These are phyloP conservation scores for Phycomyces blakesleeanus DNA, from an alignment of 192 early-diverging fungal species.

Conservation along the genomic window DNA sequence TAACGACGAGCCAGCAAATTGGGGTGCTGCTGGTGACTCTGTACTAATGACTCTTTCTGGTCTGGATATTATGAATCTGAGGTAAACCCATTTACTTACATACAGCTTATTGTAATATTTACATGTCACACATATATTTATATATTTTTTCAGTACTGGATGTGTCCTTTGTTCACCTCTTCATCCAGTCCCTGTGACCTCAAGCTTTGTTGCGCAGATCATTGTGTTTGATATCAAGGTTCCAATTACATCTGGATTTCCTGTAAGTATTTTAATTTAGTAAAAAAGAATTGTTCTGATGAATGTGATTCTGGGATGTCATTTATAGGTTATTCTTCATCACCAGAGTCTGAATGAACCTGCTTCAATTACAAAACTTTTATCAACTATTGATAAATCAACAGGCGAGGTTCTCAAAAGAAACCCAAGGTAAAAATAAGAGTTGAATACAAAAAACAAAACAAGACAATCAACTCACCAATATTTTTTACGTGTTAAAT, in stretches of 20 bases:
- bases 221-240: slow-evolving; percentile 91
- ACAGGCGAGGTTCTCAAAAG: slow-evolving; percentile 84
- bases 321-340: slow-evolving; percentile 70
- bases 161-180: slow-evolving; percentile 76
- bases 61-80: slow-evolving; percentile 70
- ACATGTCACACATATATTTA: neutral
- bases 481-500: no score
- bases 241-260: slow-evolving; percentile 90
- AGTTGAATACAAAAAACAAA: neutral
- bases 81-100: slow-evolving; percentile 25
- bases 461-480: neutral
- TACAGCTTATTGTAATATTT: no score
- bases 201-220: slow-evolving; percentile 77
- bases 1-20: slow-evolving; percentile 65
- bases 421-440: slow-evolving; percentile 59
- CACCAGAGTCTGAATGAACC: slow-evolving; percentile 81
- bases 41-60: slow-evolving; percentile 71
- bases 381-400: slow-evolving; percentile 71
- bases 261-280: slow-evolving; percentile 57
- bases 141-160: slow-evolving; percentile 51
- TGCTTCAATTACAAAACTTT: slow-evolving; percentile 69
- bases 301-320: neutral
- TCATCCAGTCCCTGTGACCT: slow-evolving; percentile 72
- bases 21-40: slow-evolving; percentile 94
- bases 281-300: slow-evolving; percentile 6